Base-by-base conservation (phyloP, 2,329 filamentous ascomycete genomes). In the Claviceps spartinae region DNA sequence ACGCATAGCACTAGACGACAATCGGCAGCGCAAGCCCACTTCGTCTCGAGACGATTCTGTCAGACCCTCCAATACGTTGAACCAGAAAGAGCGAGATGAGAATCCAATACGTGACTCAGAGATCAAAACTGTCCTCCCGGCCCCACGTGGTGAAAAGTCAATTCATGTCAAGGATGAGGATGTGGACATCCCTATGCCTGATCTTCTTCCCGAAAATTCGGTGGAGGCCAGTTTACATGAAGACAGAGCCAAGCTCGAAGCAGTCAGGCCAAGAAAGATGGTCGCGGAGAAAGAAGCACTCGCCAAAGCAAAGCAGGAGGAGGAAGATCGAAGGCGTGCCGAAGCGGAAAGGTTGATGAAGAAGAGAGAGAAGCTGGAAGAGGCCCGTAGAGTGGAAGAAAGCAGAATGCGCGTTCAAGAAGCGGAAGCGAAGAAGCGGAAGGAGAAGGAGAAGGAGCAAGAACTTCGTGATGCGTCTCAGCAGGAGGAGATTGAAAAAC, bases 91-190 rank as follows among this genome's bases (percentile, higher is more conserved):
- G n/a, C 68, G 67, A 8, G 72, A 76, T 14, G 73, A 75, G 0
- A 60, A 68, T 14, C 51, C 56, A 22, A 63, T 59, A 59, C 14
- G 61, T 59, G 7, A 70, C 63, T 44, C 41, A 7, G 53, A 54
- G 68, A 70, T 2, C 68, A 68, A 47, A 72, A 75, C 30, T 65
- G 63, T 2, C 62, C 65, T 16, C 75, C 73, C 55, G 61, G 59
- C 9, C 13, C n/a, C 48, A 61, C 67, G n/a, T 2, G 64, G 66
- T 4, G 76, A 78, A 42, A 76, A 73, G 58, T 62, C 65, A 16
- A 76, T 79, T n/a, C 72, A 74, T 47, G 75, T 81, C 42, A 79
- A 79, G 57, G 75, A 75, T 0, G 77, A 81, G 54, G 77, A 80
- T 51, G 61, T 67, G 1, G 78, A 81, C 51, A 62, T 77, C 8